Evolutionary conservation across 805 yeast genomes (phyloP).

Genomic region (Metschnikowia similis): DNA sequence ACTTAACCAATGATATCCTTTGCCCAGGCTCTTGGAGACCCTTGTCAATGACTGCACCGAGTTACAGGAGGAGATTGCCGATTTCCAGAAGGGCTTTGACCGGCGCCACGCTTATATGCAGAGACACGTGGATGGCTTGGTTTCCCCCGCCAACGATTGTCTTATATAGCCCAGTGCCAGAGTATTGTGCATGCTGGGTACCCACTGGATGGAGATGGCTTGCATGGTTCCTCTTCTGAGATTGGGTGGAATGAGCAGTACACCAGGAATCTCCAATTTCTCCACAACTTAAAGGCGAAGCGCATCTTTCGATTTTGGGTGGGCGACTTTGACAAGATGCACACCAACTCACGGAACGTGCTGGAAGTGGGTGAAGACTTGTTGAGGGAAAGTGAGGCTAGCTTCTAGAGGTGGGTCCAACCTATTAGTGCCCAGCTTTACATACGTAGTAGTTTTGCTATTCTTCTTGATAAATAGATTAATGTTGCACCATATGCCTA

Average conservation of each 20-base stretch:
- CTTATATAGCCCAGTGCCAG: background rate
- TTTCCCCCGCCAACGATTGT: background rate
- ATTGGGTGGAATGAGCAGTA: slow-evolving; percentile 1
- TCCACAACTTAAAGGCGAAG: slow-evolving; percentile 6
- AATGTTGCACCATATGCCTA: too few species aligned
- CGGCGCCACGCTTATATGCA: slow-evolving; percentile 3
- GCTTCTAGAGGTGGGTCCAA: background rate
- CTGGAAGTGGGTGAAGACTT: slow-evolving; percentile 4
- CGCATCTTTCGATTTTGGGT: slow-evolving; percentile 6
- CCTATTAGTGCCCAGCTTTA: background rate
- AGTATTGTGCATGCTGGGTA: background rate
- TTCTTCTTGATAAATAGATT: too few species aligned
- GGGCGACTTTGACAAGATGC: slow-evolving; percentile 7
- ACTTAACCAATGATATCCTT: background rate
- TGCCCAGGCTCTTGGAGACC: background rate
- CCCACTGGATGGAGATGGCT: background rate
- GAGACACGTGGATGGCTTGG: background rate
- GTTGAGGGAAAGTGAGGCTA: slow-evolving; percentile 1
- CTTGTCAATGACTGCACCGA: background rate
- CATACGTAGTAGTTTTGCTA: background rate
- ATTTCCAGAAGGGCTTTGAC: background rate
- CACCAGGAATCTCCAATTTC: slow-evolving; percentile 5
- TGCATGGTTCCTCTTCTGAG: background rate
- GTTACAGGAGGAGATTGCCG: slow-evolving; percentile 3
- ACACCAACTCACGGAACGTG: slow-evolving; percentile 1